phyloP scores from a whole-genome alignment of 768 basidiomycete species.

The Favolaschia claudopus region DNA sequence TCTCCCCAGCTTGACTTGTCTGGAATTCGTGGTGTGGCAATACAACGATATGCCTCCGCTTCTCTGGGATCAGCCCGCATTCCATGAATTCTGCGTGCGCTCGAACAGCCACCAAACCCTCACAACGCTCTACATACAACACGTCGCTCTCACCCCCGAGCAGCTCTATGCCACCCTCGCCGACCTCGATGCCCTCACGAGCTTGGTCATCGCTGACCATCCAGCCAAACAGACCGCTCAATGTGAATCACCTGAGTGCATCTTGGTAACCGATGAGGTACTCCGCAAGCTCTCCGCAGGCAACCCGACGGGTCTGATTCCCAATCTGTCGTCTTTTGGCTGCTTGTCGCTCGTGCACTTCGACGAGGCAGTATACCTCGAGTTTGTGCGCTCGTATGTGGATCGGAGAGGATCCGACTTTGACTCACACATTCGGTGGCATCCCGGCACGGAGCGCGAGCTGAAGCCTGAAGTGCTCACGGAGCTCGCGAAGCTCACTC shows the following conservation, averaged over 20 bases:
- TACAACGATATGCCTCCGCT: background rate
- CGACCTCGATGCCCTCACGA: background rate
- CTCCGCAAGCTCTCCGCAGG: background rate
- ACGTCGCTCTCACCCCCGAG: background rate
- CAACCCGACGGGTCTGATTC: background rate
- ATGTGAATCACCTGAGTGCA: background rate
- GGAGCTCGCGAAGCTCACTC: background rate
- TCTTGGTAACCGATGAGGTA: slow-evolving; percentile 8
- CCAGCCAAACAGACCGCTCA: too few species aligned
- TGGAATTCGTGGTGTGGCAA: background rate
- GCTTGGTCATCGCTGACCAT: slow-evolving; percentile 17
- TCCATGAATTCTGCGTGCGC: slow-evolving; percentile 1
- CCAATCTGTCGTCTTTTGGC: slow-evolving; percentile 13
- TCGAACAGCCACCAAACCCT: slow-evolving; percentile 2
- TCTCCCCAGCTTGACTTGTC: background rate
- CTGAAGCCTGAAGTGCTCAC: background rate
- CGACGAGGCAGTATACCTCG: slow-evolving; percentile 8
- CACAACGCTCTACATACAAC: slow-evolving; percentile 12
- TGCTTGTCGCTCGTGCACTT: slow-evolving; percentile 16
- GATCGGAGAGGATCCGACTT: background rate
- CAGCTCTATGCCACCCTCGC: slow-evolving; percentile 3
- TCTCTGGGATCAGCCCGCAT: slow-evolving; percentile 8
- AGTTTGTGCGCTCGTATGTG: slow-evolving; percentile 9
- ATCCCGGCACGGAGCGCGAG: background rate
- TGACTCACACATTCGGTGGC: slow-evolving; percentile 16